Percentiles rank a stretch among this genome's conserved stretches.
Conservation (phyloP, 805 yeast species). For the Yarrowia keelungensis region DNA sequence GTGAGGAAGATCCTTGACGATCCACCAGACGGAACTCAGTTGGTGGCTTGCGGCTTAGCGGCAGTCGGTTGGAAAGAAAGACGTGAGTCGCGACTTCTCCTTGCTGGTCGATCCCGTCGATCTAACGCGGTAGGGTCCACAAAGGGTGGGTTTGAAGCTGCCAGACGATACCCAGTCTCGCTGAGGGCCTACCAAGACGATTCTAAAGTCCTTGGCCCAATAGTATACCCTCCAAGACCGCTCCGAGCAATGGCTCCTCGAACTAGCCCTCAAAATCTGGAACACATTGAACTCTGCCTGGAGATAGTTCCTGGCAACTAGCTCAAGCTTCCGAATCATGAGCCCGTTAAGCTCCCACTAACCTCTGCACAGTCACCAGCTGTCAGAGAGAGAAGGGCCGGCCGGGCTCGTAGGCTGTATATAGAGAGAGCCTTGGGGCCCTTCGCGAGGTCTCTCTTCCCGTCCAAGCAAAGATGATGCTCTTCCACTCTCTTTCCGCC, state of each 20-base stretch:
- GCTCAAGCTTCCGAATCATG: constrained; percentile 21
- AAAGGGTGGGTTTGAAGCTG: background rate
- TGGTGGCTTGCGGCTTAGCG: constrained; percentile 22
- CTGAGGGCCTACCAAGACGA: too few relatives aligned
- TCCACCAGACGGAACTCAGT: constrained; percentile 1
- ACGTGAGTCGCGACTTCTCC: constrained; percentile 36
- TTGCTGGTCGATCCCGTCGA: constrained; percentile 28
- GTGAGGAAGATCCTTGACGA: background rate
- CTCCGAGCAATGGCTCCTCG: background rate
- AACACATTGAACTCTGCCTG: background rate
- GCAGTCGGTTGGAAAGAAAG: background rate
- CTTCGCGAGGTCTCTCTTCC: too few relatives aligned
- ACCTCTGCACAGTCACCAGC: constrained; percentile 18
- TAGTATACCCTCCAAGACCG: background rate
- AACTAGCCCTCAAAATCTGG: background rate
- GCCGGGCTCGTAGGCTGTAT: background rate
- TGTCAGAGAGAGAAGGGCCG: constrained; percentile 2
- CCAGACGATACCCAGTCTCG: too few relatives aligned
- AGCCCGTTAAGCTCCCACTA: constrained; percentile 17
- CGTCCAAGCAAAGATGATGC: constrained; percentile 1
- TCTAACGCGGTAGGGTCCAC: constrained; percentile 15
- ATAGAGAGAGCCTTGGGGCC: background rate
- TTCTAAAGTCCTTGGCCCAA: too few relatives aligned
- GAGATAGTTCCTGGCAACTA: background rate
- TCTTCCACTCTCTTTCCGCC: background rate